Evolutionary conservation across 2,329 filamentous ascomycete genomes (phyloP).

Genomic region (Dothistroma septosporum): DNA sequence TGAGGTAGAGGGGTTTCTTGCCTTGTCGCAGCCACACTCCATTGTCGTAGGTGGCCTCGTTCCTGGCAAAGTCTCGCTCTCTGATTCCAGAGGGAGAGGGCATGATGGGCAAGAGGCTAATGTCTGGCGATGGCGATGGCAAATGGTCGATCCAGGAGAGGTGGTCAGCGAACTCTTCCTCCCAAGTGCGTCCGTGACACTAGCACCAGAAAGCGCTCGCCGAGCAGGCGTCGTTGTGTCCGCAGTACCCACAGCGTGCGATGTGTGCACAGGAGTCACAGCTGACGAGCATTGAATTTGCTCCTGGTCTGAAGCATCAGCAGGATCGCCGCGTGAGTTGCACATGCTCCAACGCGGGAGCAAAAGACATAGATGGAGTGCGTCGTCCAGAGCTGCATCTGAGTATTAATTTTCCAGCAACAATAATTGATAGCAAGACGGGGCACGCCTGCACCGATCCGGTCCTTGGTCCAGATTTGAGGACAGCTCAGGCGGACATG

Average conservation of each 20-base stretch:
- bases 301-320: background rate
- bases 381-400: background rate
- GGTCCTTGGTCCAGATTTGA: background rate
- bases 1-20: background rate
- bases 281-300: background rate
- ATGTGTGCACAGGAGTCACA: background rate
- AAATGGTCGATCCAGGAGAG: background rate
- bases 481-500: background rate
- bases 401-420: no score
- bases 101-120: background rate
- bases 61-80: background rate
- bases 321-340: background rate
- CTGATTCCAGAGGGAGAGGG: background rate
- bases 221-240: background rate
- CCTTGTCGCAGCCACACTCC: background rate
- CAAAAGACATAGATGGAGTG: background rate
- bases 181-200: background rate
- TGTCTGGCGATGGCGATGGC: background rate
- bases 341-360: constrained; percentile 2
- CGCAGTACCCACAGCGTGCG: background rate
- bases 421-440: background rate
- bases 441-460: background rate
- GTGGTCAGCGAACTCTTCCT: background rate
- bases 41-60: background rate
- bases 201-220: background rate